Evolutionary conservation across 352 stramenopile genomes (phyloP), one percentile per base, ranked within the genome.

Genomic region (Aphanomyces stellatus): DNA sequence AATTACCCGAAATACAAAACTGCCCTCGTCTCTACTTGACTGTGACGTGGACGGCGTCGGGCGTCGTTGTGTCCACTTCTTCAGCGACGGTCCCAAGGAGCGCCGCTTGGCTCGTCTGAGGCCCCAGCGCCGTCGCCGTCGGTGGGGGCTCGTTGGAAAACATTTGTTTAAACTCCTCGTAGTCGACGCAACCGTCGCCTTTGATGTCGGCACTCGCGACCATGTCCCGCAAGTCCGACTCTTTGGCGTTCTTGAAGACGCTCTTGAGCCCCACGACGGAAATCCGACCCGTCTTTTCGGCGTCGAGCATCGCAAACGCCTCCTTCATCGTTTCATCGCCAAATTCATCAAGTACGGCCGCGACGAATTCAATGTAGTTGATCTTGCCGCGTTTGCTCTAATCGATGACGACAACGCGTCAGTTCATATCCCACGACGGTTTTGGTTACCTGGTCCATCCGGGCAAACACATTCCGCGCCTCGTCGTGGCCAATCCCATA

Each of bases 301-400:
- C 79, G 69, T 98, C 91, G 22, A 98, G 72, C 56, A 92, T 76
- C 37, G 88, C 76, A 62, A 97, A 97, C 0, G 89, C 89, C 56
- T 97, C 91, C 41, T 94, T 95, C 69, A 98, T 87, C 2, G 88
- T 91, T 63, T 96, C 93, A 74, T 98, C 90, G 17, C 78, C 80
- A 61, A 93, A 88, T 22, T 89, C 81, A 70, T 98, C 91, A 71
- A 99, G 87, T 6, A 91, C 93, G 2, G 93, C 96, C 8, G 93
- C 96, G 66, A 98, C 83, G 76, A 98, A 98, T 78, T 99, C 96
- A 4, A 97, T 88, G 69, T 98, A 98, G 66, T 96, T 89, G 34
- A 99, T 95, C 37, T 89, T 70, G 0, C 89, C 88, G 8, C 70
- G 82, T 65, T 89, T 90, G 33, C 79, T 88, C 69, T 67, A 42